Base-by-base conservation (phyloP, 768 basidiomycete genomes). In the Leccinum barrowsii region DNA sequence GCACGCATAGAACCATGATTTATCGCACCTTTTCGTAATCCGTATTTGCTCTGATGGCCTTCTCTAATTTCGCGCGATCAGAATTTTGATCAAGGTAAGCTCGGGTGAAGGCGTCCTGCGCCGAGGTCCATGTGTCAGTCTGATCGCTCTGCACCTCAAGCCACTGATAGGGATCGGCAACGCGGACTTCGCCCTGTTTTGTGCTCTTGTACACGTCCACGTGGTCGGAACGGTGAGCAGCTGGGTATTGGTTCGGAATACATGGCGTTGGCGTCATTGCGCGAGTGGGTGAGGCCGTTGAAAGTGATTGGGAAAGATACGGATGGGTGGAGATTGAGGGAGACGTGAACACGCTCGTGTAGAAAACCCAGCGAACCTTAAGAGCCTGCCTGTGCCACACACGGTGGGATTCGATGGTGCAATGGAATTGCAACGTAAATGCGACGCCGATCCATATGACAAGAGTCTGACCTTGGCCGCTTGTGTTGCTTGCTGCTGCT, bases 81-180 rank as follows among this genome's bases (percentile, higher is more conserved):
- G 80, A 71, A 64, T 84, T 86, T 72, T 84, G 75, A 70, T 86
- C 82, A 55, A 92, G 74, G 68, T 86, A 84, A 28, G 74, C 56
- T 35, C 82, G 78, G 15, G 86, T 87, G 63, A 81, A 85, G 8
- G 66, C 67, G 55, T 83, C 83, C 67, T 90, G 89, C 7, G 76
- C 79, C 24, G 80, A 75, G 2, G 78, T 84, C 87, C 88, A 90
- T 40, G 75, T 67, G 51, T 86, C 79, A 0, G 85, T 88, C 69
- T 92, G 88, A 17, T 80, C 73, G 26, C 80, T 77, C 62, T 85
- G 70, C 28, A 82, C 74, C 59, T 91, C 88, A 21, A 93, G 77
- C 89, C 90, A 92, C 47, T 81, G 74, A 74, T 90, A 90, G 6
- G 90, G 89, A 70, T 91, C 86, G 4, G 77, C 71, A 0, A 93